Evolutionary conservation across 129 eudicot species (phyloP), one percentile per base, ranked within the genome.

Genomic region (Erigeron canadensis): DNA sequence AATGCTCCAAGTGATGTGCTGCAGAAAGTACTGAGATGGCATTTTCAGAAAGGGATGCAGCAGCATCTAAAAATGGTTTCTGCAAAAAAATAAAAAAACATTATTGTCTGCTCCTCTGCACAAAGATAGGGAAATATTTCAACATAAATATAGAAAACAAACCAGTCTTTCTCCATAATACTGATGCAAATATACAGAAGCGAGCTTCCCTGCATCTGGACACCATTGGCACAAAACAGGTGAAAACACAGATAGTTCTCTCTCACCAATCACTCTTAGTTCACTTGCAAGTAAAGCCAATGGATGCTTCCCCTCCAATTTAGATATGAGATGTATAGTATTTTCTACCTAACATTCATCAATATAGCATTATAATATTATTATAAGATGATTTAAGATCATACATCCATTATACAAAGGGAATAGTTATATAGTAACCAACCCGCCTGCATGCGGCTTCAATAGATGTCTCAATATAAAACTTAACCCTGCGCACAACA

Each of bases 151-250:
- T 38, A 21, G 63, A 19, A 59, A 60, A 79, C 91, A 39, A 69
- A 93, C 98, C 98, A 93, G 75, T 84, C 74, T 87, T 86, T 85
- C 91, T 56, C 92, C 89, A 86, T 81, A 93, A 65, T 84, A 79
- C 53, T 61, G 84, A 78, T 89, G 91, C 79, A 93, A 78, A 72
- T 65, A 76, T 71, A 73, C 71, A 65, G 90, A 81, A 64, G 90
- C 83, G 13, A 82, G 67, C 86, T 69, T 81, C 69, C 83, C 84
- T 69, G 92, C 88, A 73, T 89, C 90, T 77, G 96, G 88, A 82
- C 70, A 80, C 96, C 95, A 87, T 70, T 75, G 82, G 66, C 70
- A 56, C 22, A 93, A 75, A 47, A 89, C 82, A 15, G 96, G 95
- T 66, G 78, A 81, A 75, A 83, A 93, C 42, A 78, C 64, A 69